Evolutionary conservation across 2,329 filamentous ascomycete species (phyloP).

Genomic region (Magnaporthales sp.): DNA sequence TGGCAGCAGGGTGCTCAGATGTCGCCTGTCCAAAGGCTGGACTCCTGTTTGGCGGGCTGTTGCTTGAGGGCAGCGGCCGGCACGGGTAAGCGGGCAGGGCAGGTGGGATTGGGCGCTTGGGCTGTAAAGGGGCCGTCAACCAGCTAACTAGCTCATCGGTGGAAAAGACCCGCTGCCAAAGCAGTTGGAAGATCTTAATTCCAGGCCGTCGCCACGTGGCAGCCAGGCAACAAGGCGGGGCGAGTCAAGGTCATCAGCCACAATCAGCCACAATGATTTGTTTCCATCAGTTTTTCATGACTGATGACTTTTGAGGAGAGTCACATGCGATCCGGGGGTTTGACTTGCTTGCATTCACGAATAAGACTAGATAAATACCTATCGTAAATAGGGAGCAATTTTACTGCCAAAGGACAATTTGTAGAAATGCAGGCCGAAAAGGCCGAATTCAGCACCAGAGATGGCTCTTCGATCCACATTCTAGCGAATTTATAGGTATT

Average conservation of each 20-base stretch:
- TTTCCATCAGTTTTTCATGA: too few relatives aligned
- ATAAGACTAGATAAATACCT: not conserved
- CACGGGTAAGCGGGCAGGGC: not conserved
- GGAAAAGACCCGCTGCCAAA: not conserved
- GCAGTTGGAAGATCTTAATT: constrained; percentile 4
- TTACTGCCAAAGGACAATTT: not conserved
- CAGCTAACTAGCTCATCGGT: not conserved
- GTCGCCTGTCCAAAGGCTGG: not conserved
- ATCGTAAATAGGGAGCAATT: too few relatives aligned
- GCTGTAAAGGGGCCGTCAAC: not conserved
- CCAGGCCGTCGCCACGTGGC: constrained; percentile 5
- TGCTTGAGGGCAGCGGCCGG: not conserved
- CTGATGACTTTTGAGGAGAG: too few relatives aligned
- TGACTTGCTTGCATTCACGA: not conserved
- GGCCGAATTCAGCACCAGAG: too few relatives aligned
- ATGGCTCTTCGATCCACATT: too few relatives aligned
- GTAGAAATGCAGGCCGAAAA: not conserved
- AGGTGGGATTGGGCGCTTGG: constrained; percentile 1
- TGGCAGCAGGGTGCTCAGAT: not conserved
- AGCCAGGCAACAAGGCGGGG: not conserved
- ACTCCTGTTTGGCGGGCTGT: not conserved
- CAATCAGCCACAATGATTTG: not conserved
- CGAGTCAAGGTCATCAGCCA: not conserved
- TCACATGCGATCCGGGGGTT: too few relatives aligned
- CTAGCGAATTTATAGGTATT: too few relatives aligned